Evolutionary conservation across 257 asterid genomes (phyloP), one percentile per base, ranked within the genome.

Genomic region (Rhazya stricta): DNA sequence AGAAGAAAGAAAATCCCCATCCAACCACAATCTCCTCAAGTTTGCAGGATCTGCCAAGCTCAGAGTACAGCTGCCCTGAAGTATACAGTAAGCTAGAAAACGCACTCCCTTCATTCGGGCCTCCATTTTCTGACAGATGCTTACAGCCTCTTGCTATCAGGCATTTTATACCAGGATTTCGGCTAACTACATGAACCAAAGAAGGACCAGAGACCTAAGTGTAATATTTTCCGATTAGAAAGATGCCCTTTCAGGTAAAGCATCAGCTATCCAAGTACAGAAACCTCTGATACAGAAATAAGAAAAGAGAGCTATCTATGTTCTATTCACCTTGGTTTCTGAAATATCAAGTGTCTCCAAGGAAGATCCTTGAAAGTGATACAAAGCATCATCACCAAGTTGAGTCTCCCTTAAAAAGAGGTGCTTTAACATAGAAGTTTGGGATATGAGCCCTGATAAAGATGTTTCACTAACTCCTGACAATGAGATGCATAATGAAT

Each of bases 341-440:
- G 98, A 93, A 78, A 91, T 87, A 85, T 93, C 96, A 76, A 93
- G 94, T 81, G 82, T 88, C 86, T 93, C 91, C 86, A 93, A 83
- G 78, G 91, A 88, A 69, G 79, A 67, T 77, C 96, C 98, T 53
- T 81, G 80, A 76, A 93, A 87, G 56, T 69, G 63, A 77, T 81
- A 76, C 61, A 91, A 88, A 72, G 89, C 87, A 85, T 78, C 83
- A 72, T 90, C 90, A 54, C 79, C 86, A 68, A 85, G 84, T 79
- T 85, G 83, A 82, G 89, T 91, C 72, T 82, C 92, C 82, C 90
- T 83, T 74, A 93, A 83, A 78, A 90, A 93, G 45, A 93, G 83
- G 70, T 92, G 90, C 88, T 83, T 90, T 79, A 90, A 48, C 79
- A 75, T 68, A 50, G 72, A 78, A 78, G 88, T 85, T 68, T 76